Conservation (phyloP, 108 stramenopile species). For the Chaetoceros tenuissimus region DNA sequence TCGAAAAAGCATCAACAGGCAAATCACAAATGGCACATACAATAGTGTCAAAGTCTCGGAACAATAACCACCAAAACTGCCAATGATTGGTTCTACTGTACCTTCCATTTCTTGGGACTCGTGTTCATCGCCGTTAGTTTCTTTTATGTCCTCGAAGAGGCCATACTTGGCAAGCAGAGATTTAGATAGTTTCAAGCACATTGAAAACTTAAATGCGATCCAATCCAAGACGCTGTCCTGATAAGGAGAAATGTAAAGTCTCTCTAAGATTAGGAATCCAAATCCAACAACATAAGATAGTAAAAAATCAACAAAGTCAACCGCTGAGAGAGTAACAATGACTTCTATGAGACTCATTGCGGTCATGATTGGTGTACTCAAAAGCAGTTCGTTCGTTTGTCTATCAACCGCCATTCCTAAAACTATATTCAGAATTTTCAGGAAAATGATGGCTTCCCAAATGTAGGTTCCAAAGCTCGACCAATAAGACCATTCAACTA, state of each 20-base stretch:
- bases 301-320: constrained; percentile 82
- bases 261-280: constrained; percentile 52
- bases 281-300: constrained; percentile 68
- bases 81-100: constrained; percentile 76
- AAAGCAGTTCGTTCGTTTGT: constrained; percentile 63
- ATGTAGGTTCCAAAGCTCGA: constrained; percentile 55
- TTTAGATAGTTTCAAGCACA: background rate
- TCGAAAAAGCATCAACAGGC: constrained; percentile 59
- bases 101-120: constrained; percentile 37
- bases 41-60: constrained; percentile 46
- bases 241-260: constrained; percentile 55
- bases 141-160: background rate
- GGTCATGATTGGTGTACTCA: constrained; percentile 60
- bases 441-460: constrained; percentile 67
- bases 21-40: constrained; percentile 60
- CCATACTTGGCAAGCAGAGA: background rate
- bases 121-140: background rate
- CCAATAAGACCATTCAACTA: constrained; percentile 77
- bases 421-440: constrained; percentile 53
- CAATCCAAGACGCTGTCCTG: constrained; percentile 29
- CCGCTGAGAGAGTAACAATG: constrained; percentile 53
- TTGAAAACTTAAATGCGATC: background rate
- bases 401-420: constrained; percentile 42
- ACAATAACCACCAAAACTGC: constrained; percentile 49
- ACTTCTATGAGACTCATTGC: constrained; percentile 48